These are phyloP conservation scores for Mycena latifolia DNA, from an alignment of 768 basidiomycete genomes.

Conservation along the genomic window DNA sequence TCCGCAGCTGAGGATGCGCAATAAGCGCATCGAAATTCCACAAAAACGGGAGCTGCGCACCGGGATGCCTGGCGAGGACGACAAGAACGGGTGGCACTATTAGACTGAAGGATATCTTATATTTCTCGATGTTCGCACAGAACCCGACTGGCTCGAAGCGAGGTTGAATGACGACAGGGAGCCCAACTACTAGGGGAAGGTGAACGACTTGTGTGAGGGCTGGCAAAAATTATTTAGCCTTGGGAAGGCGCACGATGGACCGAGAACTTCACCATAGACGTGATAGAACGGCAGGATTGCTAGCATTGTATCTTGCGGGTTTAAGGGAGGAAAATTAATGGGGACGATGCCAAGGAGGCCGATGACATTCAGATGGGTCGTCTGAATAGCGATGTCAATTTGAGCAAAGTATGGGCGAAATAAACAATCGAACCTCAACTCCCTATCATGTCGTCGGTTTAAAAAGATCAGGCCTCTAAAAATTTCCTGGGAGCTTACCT, in stretches of 20 bases:
- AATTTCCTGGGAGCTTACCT: not conserved
- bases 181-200: constrained; percentile 54
- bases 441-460: constrained; percentile 10
- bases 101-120: constrained; percentile 58
- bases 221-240: not conserved
- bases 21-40: not conserved
- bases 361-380: constrained; percentile 65
- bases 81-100: constrained; percentile 79
- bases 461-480: not conserved
- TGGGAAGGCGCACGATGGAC: no score
- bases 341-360: constrained; percentile 56
- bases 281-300: constrained; percentile 60
- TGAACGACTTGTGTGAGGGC: constrained; percentile 49
- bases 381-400: constrained; percentile 39
- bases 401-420: not conserved
- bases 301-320: constrained; percentile 57
- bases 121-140: constrained; percentile 64
- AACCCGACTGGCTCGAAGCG: constrained; percentile 68
- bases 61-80: constrained; percentile 65
- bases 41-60: constrained; percentile 42
- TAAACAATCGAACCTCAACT: constrained; percentile 20
- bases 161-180: constrained; percentile 58
- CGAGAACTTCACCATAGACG: constrained; percentile 37
- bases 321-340: constrained; percentile 47
- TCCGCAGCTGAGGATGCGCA: constrained; percentile 50